These are phyloP conservation scores for Russula earlei DNA, from an alignment of 768 basidiomycete genomes.

Conservation along the genomic window DNA sequence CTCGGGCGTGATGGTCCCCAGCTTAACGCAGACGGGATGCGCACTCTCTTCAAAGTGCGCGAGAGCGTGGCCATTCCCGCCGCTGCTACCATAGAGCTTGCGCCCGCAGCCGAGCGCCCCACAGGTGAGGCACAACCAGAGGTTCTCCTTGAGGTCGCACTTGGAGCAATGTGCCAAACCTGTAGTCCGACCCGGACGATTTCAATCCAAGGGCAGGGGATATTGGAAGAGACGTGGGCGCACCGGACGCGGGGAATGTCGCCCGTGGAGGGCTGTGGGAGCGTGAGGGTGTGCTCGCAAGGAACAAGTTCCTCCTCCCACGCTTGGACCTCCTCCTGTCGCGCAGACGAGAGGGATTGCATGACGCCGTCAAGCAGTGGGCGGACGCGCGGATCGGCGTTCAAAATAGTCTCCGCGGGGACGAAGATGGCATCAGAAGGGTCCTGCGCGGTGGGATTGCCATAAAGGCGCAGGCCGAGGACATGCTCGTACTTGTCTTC, in stretches of 20 bases:
- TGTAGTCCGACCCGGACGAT: slow-evolving; percentile 22
- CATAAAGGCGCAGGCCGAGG: slow-evolving; percentile 66
- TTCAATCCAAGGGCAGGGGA: not conserved
- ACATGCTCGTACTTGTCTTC: slow-evolving; percentile 76
- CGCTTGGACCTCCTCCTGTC: slow-evolving; percentile 89
- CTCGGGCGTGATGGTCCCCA: slow-evolving; percentile 95
- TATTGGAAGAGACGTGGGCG: not conserved
- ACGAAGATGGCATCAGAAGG: slow-evolving; percentile 30
- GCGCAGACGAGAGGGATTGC: slow-evolving; percentile 76
- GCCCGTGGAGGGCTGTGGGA: slow-evolving; percentile 41
- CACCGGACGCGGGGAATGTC: slow-evolving; percentile 47
- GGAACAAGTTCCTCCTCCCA: slow-evolving; percentile 93
- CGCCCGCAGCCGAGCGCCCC: slow-evolving; percentile 87
- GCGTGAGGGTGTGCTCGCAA: slow-evolving; percentile 70
- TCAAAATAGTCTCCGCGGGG: slow-evolving; percentile 34
- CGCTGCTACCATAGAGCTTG: slow-evolving; percentile 66
- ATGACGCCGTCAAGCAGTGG: slow-evolving; percentile 59
- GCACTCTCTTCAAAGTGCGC: slow-evolving; percentile 60
- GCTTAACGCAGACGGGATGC: slow-evolving; percentile 82
- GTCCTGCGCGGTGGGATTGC: slow-evolving; percentile 20
- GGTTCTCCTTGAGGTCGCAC: slow-evolving; percentile 83
- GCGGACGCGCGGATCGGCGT: slow-evolving; percentile 36
- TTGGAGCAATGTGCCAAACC: slow-evolving; percentile 73
- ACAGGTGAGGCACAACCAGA: slow-evolving; percentile 94
- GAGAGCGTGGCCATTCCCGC: slow-evolving; percentile 87